Evolutionary conservation across 2,329 filamentous ascomycete genomes (phyloP).

Genomic region (Monosporascus sp.): DNA sequence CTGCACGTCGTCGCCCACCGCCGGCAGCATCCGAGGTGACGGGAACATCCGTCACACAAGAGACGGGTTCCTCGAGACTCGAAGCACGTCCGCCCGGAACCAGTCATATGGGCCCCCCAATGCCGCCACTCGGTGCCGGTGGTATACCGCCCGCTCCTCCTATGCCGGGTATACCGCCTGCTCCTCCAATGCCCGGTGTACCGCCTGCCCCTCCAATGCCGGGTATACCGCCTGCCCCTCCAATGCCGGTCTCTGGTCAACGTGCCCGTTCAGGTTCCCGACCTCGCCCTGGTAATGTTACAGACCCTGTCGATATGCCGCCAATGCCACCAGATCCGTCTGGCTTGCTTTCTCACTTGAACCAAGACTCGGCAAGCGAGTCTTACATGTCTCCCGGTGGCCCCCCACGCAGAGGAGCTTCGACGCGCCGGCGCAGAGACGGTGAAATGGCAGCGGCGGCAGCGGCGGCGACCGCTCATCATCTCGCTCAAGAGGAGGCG

Average conservation of each 20-base stretch:
- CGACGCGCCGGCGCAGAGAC: constrained; percentile 41
- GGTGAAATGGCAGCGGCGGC: constrained; percentile 42
- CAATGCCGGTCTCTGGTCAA: constrained; percentile 13
- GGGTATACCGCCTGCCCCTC: not conserved
- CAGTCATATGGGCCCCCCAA: constrained; percentile 27
- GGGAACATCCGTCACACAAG: constrained; percentile 21
- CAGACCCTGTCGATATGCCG: constrained; percentile 43
- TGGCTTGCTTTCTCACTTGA: constrained; percentile 33
- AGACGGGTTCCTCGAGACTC: constrained; percentile 33
- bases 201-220: constrained; percentile 1
- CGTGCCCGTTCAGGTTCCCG: constrained; percentile 25
- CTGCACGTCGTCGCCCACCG: constrained; percentile 26
- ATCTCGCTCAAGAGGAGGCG: constrained; percentile 44
- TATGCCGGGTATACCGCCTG: not conserved
- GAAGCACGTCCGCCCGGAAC: constrained; percentile 33
- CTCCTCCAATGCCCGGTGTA: constrained; percentile 2
- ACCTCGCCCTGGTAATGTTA: constrained; percentile 36
- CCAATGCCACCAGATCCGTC: constrained; percentile 48
- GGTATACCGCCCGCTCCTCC: constrained; percentile 4
- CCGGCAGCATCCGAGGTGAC: constrained; percentile 20
- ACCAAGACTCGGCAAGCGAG: constrained; percentile 38
- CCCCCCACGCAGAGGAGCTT: constrained; percentile 36
- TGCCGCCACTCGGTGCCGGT: constrained; percentile 32
- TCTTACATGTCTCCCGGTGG: constrained; percentile 36
- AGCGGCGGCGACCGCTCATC: constrained; percentile 42